Conservation (phyloP, 2,329 filamentous ascomycete species). For the Trichoderma sp. region DNA sequence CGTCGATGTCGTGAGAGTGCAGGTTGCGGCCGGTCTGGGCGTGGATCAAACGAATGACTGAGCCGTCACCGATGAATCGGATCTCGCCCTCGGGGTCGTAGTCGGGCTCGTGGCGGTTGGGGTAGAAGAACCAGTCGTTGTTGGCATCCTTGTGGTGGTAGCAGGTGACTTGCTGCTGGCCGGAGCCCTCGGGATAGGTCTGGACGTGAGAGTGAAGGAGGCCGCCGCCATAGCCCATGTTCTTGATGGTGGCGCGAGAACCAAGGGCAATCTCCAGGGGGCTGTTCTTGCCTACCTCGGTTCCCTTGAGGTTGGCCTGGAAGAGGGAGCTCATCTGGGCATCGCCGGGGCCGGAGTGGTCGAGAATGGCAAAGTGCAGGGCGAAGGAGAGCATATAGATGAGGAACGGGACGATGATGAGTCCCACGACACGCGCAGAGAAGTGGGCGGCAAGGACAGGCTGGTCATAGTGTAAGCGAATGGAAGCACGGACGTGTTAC, state of each 20-base stretch:
- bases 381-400: constrained; percentile 97
- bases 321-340: constrained; percentile 99
- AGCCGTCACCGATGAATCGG: constrained; percentile 76
- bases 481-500: background rate
- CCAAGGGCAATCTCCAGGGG: constrained; percentile 89
- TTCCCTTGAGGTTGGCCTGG: constrained; percentile 93
- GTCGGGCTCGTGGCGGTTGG: constrained; percentile 75
- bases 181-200: constrained; percentile 90
- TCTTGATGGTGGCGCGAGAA: constrained; percentile 91
- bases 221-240: constrained; percentile 98
- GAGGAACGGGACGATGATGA: constrained; percentile 85
- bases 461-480: constrained; percentile 33
- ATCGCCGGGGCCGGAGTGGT: constrained; percentile 92
- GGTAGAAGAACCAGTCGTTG: constrained; percentile 99
- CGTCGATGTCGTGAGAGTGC: constrained; percentile 88
- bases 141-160: constrained; percentile 99
- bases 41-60: constrained; percentile 84
- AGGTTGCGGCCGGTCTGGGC: constrained; percentile 95
- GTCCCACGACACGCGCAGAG: constrained; percentile 74
- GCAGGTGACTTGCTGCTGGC: constrained; percentile 96
- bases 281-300: constrained; percentile 90
- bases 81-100: constrained; percentile 70
- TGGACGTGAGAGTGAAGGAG: constrained; percentile 95
- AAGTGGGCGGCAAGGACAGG: constrained; percentile 75
- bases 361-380: constrained; percentile 89